phyloP scores from a whole-genome alignment of 2,329 filamentous ascomycete genomes.

The Colletotrichum endophyticum region DNA sequence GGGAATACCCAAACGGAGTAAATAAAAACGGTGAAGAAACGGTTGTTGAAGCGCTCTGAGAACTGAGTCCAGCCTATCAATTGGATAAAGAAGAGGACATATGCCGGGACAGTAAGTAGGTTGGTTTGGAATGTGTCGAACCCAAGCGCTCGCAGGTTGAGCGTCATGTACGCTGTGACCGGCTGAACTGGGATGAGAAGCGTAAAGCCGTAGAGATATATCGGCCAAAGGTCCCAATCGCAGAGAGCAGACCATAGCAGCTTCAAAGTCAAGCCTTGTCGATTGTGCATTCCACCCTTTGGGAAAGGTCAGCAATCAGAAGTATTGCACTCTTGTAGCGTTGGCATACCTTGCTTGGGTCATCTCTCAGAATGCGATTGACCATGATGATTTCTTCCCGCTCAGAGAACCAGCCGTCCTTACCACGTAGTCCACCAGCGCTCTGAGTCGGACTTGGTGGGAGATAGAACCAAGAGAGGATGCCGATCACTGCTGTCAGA shows the following conservation, averaged over 20 bases:
- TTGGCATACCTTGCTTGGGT: constrained; percentile 18
- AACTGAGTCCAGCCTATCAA: constrained; percentile 48
- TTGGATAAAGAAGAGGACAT: constrained; percentile 34
- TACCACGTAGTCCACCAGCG: constrained; percentile 57
- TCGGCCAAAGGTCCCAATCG: constrained; percentile 62
- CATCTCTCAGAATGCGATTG: constrained; percentile 51
- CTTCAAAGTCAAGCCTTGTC: constrained; percentile 50
- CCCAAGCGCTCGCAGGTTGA: constrained; percentile 52
- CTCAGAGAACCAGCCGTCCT: constrained; percentile 62
- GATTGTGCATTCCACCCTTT: constrained; percentile 56
- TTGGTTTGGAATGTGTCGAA: constrained; percentile 60
- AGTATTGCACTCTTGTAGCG: no score
- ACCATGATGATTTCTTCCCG: constrained; percentile 68
- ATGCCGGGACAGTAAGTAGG: constrained; percentile 50
- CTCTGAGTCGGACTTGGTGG: constrained; percentile 65
- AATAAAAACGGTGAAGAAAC: constrained; percentile 28
- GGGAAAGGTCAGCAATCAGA: neutral
- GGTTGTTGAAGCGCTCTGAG: constrained; percentile 46
- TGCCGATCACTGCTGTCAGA: constrained; percentile 51
- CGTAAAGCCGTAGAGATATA: constrained; percentile 49
- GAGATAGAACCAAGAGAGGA: constrained; percentile 45
- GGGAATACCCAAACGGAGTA: constrained; percentile 57
- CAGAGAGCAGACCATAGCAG: constrained; percentile 50
- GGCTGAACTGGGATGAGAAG: constrained; percentile 29
- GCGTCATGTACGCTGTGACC: constrained; percentile 48